phyloP scores from a whole-genome alignment of 495 filamentous ascomycete species.

The Aspergillus steynii region DNA sequence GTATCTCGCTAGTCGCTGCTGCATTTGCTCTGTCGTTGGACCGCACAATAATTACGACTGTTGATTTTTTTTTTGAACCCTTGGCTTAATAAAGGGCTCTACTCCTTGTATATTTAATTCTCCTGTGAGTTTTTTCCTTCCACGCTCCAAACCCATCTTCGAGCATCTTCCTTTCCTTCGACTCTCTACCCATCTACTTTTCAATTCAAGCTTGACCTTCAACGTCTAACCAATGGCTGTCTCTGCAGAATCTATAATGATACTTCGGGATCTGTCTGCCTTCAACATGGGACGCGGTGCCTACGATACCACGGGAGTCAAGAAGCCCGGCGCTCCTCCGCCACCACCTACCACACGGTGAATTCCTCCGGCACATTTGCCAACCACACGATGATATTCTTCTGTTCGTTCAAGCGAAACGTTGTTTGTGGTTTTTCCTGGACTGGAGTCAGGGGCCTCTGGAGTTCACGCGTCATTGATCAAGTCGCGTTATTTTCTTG shows the following conservation, averaged over 20 bases:
- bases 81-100: slow-evolving; percentile 4
- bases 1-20: slow-evolving; percentile 20
- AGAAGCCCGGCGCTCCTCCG: slow-evolving; percentile 56
- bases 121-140: slow-evolving; percentile 17
- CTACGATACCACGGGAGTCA: slow-evolving; percentile 60
- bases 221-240: slow-evolving; percentile 34
- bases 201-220: slow-evolving; percentile 1
- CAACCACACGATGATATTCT: slow-evolving; percentile 29
- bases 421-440: slow-evolving; percentile 25
- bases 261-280: slow-evolving; percentile 46
- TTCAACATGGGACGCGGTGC: slow-evolving; percentile 61
- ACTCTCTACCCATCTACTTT: slow-evolving; percentile 2
- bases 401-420: slow-evolving; percentile 25
- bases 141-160: slow-evolving; percentile 1
- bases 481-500: slow-evolving; percentile 37
- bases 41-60: slow-evolving; percentile 21
- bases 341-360: slow-evolving; percentile 38
- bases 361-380: slow-evolving; percentile 22
- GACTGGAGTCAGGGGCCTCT: slow-evolving; percentile 28
- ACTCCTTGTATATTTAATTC: slow-evolving; percentile 11
- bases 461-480: slow-evolving; percentile 37
- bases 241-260: slow-evolving; percentile 49
- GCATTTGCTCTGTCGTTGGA: slow-evolving; percentile 19
- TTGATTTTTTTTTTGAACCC: slow-evolving; percentile 10
- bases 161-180: slow-evolving; percentile 5